Conservation (phyloP, 2,329 filamentous ascomycete genomes). For the Colletotrichum chrysophilum region DNA sequence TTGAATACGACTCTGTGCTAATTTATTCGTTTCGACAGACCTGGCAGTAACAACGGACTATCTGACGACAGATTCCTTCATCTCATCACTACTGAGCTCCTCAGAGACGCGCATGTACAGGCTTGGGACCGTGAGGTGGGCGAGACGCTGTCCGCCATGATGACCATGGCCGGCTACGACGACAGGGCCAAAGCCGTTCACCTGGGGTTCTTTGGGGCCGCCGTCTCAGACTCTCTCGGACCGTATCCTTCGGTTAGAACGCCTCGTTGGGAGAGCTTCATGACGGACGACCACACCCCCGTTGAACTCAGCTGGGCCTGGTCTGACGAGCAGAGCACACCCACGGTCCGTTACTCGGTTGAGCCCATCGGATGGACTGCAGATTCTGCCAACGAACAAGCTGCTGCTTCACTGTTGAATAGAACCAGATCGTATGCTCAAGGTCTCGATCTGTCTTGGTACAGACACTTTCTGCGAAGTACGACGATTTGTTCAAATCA, state of each 20-base stretch:
- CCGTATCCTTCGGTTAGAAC: background rate
- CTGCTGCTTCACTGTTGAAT: background rate
- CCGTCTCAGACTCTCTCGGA: background rate
- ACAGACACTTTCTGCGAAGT: constrained; percentile 16
- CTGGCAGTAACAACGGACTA: background rate
- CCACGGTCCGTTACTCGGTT: constrained; percentile 34
- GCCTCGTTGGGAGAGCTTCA: constrained; percentile 39
- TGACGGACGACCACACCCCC: constrained; percentile 42
- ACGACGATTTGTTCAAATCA: background rate
- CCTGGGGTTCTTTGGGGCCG: background rate
- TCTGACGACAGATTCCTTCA: background rate
- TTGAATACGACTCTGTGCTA: background rate
- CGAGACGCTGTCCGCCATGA: background rate
- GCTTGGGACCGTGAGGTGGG: background rate
- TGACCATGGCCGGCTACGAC: background rate
- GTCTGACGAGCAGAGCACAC: constrained; percentile 16
- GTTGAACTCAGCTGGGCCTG: constrained; percentile 43
- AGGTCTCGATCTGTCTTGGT: constrained; percentile 20
- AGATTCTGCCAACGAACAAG: background rate
- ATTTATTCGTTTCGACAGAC: background rate
- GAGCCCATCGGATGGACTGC: constrained; percentile 33
- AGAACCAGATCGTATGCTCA: background rate
- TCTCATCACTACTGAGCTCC: background rate
- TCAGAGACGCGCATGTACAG: background rate
- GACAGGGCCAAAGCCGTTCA: background rate